Evolutionary conservation across 768 basidiomycete genomes (phyloP).

Genomic region (Boletus eberwhitei): DNA sequence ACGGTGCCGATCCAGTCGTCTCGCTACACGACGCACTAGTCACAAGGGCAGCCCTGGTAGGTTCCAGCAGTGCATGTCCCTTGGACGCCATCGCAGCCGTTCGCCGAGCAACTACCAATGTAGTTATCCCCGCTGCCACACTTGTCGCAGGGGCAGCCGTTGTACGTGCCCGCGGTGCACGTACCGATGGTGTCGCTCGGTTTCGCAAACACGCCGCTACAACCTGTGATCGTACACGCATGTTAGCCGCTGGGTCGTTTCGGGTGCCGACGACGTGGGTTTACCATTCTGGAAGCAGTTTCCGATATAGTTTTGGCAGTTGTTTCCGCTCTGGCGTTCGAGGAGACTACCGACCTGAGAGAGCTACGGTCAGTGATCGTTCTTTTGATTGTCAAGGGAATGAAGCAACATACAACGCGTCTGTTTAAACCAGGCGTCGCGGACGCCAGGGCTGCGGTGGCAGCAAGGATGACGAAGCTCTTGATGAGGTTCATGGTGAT

Average conservation of each 20-base stretch:
- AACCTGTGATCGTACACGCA: too few species aligned
- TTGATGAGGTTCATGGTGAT: neutral
- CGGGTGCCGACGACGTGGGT: too few species aligned
- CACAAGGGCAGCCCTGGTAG: too few species aligned
- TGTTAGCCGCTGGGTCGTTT: too few species aligned
- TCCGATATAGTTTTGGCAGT: neutral
- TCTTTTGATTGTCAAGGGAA: too few species aligned
- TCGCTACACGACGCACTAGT: too few species aligned
- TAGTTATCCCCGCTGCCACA: neutral
- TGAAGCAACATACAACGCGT: neutral
- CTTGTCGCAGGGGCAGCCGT: constrained; percentile 3
- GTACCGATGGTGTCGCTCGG: neutral
- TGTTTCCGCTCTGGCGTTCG: neutral
- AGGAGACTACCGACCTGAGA: neutral
- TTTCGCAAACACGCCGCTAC: too few species aligned
- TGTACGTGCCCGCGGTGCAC: neutral
- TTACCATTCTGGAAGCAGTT: neutral
- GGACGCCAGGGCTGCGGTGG: neutral
- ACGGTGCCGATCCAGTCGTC: too few species aligned
- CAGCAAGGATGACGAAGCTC: neutral
- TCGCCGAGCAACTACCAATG: neutral
- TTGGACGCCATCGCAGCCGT: neutral
- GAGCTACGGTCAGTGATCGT: neutral
- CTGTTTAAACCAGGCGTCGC: neutral
- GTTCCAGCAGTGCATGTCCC: neutral